phyloP scores from a whole-genome alignment of 306 rosid genomes.

The Citrullus amarus region DNA sequence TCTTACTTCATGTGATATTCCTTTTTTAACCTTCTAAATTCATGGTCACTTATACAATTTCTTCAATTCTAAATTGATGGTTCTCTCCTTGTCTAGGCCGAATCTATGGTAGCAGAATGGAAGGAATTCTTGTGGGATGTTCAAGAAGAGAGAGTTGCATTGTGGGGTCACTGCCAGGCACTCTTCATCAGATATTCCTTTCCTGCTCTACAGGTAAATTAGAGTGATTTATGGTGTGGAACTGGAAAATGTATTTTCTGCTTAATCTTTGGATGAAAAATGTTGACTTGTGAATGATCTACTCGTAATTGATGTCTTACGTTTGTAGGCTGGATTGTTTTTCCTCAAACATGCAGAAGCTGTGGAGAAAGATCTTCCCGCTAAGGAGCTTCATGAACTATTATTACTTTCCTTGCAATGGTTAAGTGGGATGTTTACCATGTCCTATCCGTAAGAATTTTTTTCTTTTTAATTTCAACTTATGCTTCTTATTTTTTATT shows the following conservation, averaged over 20 bases:
- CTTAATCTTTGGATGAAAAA: not conserved
- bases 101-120: slow-evolving; percentile 98
- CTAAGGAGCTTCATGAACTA: slow-evolving; percentile 88
- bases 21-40: not conserved
- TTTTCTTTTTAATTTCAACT: not conserved
- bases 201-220: slow-evolving; percentile 72
- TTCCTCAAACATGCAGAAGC: slow-evolving; percentile 97
- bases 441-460: slow-evolving; percentile 62
- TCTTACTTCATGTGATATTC: not conserved
- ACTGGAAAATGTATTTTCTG: not conserved
- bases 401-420: slow-evolving; percentile 85
- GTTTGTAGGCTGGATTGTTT: slow-evolving; percentile 86
- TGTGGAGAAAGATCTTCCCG: slow-evolving; percentile 93
- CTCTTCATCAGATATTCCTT: slow-evolving; percentile 86
- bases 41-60: not conserved
- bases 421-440: slow-evolving; percentile 91
- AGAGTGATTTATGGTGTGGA: not conserved
- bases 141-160: slow-evolving; percentile 87
- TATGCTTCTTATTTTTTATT: slow-evolving; percentile 9
- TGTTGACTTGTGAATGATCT: not conserved
- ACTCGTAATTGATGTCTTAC: slow-evolving; percentile 11
- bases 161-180: slow-evolving; percentile 91
- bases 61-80: not conserved
- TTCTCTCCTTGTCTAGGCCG: slow-evolving; percentile 45
- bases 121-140: slow-evolving; percentile 98